Conservation (phyloP, 1,284 basidiomycete genomes). For the Megacollybia platyphylla region DNA sequence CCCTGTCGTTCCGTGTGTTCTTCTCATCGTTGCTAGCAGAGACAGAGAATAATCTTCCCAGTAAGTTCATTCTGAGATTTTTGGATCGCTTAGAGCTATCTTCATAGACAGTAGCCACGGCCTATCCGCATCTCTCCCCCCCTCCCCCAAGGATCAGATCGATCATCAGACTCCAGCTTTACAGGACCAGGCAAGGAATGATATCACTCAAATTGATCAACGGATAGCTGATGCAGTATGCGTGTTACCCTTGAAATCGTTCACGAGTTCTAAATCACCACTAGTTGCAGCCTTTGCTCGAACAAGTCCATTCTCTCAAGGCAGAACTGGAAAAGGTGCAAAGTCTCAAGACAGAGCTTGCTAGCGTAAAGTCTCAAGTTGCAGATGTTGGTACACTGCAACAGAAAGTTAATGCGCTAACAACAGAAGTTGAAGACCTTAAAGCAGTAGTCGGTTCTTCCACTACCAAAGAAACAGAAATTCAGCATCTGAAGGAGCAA, state of each 20-base stretch:
- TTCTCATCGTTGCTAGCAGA: too few relatives aligned
- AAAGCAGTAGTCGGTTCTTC: conserved; percentile 18
- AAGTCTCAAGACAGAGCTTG: conserved; percentile 22
- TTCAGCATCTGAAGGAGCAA: conserved; percentile 18
- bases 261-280: conserved; percentile 1
- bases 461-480: conserved; percentile 19
- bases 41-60: too few relatives aligned
- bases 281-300: conserved; percentile 42
- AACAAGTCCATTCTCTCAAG: conserved; percentile 29
- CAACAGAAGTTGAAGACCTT: conserved; percentile 25
- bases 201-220: conserved; percentile 14
- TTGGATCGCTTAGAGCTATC: too few relatives aligned
- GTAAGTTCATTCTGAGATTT: too few relatives aligned
- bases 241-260: not conserved
- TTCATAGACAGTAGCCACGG: too few relatives aligned
- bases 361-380: conserved; percentile 19
- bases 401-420: conserved; percentile 22
- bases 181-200: too few relatives aligned
- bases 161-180: too few relatives aligned
- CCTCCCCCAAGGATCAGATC: too few relatives aligned
- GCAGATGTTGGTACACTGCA: conserved; percentile 19
- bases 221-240: conserved; percentile 30
- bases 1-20: too few relatives aligned
- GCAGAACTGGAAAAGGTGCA: conserved; percentile 27
- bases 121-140: too few relatives aligned